Base-by-base conservation (phyloP, 495 filamentous ascomycete genomes). In the Xylaria castorea region DNA sequence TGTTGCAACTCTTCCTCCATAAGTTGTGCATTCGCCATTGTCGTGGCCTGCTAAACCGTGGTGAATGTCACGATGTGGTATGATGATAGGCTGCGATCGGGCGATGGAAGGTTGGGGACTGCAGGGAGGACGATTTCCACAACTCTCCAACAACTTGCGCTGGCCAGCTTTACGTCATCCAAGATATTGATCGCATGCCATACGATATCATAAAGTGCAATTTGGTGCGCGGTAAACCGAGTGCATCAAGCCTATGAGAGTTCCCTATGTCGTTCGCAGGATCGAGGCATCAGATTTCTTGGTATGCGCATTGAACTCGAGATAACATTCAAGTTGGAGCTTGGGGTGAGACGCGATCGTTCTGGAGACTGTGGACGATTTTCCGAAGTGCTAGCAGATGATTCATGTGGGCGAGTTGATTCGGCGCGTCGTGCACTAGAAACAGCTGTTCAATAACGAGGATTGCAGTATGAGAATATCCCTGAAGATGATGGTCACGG, bases 1-100 rank as follows among this genome's bases (percentile, higher is more conserved):
- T 85, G 84, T 68, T 87, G 85, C 64, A 86, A 75, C 74, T 85
- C 81, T 61, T 87, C 85, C 76, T 85, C 81, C 83, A 84, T 86
- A 55, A 85, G 80, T 68, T 85, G 85, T 53, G 84, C 81, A 42
- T 82, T 82, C 30, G 84, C 80, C 85, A 87, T 87, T 30, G 68
- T 78, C 62, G 25, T 44, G 18, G 6, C 48, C 34, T 38, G n/a
- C 5, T 48, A 46, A 32, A n/a, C 61, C 25, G 22, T 42, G 1
- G 20, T 11, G 38, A 25, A 14, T 42, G 5, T 32, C 5, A 42
- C 4, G 40, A 55, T 53, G 20, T 55, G 18, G 3, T 44, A 25
- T 16, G 22, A n/a, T 8, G 44, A 16, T 14, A 25, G 22, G 27
- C 62, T n/a, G 27, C 42, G 34, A 32, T 42, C 20, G 51, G 53